Evolutionary conservation across 2,329 filamentous ascomycete species (phyloP).

Genomic region (Fusarium sp.): DNA sequence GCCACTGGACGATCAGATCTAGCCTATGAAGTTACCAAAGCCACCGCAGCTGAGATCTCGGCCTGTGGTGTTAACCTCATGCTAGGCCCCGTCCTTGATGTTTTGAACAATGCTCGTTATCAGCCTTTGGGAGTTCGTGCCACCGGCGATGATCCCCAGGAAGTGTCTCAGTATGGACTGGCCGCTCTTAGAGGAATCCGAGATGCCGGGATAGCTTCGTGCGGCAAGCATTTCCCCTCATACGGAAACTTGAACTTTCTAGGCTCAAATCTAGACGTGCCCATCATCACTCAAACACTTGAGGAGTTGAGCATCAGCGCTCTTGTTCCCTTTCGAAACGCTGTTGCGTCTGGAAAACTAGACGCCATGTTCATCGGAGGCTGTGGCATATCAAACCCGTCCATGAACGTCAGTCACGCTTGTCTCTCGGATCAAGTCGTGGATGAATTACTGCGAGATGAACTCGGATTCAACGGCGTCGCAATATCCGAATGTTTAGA

Average conservation of each 20-base stretch:
- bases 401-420: constrained; percentile 94
- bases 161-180: constrained; percentile 91
- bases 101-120: constrained; percentile 90
- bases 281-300: constrained; percentile 92
- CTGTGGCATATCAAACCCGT: constrained; percentile 89
- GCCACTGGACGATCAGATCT: constrained; percentile 86
- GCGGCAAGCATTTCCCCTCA: constrained; percentile 96
- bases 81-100: constrained; percentile 91
- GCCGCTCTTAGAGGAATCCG: constrained; percentile 93
- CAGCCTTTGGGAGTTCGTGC: constrained; percentile 91
- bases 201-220: constrained; percentile 86
- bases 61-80: constrained; percentile 97
- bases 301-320: constrained; percentile 94
- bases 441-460: constrained; percentile 85
- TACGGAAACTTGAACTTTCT: constrained; percentile 96
- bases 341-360: constrained; percentile 80
- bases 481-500: constrained; percentile 95
- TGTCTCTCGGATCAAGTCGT: constrained; percentile 94
- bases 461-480: constrained; percentile 89
- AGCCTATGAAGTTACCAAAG: constrained; percentile 89
- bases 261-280: constrained; percentile 88
- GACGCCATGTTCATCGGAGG: constrained; percentile 97
- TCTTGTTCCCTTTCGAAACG: constrained; percentile 89
- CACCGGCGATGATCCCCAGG: constrained; percentile 90
- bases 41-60: constrained; percentile 89